Evolutionary conservation across 768 basidiomycete genomes (phyloP), one percentile per base, ranked within the genome.

Genomic region (Pleurotus sapidus): DNA sequence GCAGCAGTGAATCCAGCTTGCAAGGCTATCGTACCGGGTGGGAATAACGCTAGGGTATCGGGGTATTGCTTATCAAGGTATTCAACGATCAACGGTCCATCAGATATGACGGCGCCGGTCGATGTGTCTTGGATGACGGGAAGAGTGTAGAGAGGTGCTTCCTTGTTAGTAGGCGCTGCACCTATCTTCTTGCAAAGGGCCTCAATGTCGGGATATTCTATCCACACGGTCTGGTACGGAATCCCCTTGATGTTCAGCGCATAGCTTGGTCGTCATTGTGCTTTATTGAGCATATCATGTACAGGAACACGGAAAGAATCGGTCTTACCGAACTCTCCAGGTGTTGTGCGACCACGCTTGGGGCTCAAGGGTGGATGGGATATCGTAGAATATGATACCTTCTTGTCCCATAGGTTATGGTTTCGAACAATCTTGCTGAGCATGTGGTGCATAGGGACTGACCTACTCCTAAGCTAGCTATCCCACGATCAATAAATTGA

Each of bases 11-110:
- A 27, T 37, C 17, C 50, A 53, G 12, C 27, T 40, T 53, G 50
- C 34, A 53, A 34, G 14, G 18, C 27, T n/a, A 15, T 5, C 5
- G 34, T 53, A 15, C 24, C 7, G 6, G n/a, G 6, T n/a, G 50
- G 50, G 15, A 53, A 14, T 17, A 53, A 15, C 37, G 15, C 15
- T 7, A 5, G 34, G 3, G 50, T 53, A 40, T 68, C 65, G 0
- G 77, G 76, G 62, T 78, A 81, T 7, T 68, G 65, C 3, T 65
- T 62, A 50, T 80, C 79, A 53, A 80, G 65, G 62, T 81, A 78
- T 3, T 62, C 56, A 0, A 73, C 77, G 58, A 81, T 79, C 38
- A 54, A 59, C 12, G 61, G 50, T 1, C 77, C 75, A 37, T 81
- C 75, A 5, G 68, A 58, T 39, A 79, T 47, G 23, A 70, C 53